Base-by-base conservation (phyloP, 73 alveolate genomes). In the Uronychia setigera region DNA sequence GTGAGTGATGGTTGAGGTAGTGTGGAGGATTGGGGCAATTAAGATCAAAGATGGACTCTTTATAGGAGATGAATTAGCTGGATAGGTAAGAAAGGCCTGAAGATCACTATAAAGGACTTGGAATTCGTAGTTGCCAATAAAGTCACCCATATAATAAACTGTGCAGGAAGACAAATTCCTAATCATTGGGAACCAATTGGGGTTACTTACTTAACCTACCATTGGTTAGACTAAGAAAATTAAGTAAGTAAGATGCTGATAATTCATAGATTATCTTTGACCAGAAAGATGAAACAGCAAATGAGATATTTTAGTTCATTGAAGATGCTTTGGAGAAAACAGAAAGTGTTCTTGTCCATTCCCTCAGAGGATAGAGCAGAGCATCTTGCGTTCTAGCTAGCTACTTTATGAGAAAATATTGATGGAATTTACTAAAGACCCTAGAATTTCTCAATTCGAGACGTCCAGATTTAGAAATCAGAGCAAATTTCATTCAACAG, bases 261-360 rank as follows among this genome's bases (percentile, higher is more conserved):
- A 0, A 28, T 31, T 60, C 0, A 32, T 58, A 90, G 88, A 58
- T 81, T 75, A 89, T 98, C 30, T 92, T 98, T 58, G 99, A 98
- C 75, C 88, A 88, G 60, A 95, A 95, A 80, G 99, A 96, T 86
- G 99, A 97, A 85, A 93, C 91, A n/a, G 94, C 98, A 19, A 97
- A 94, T 87, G 95, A 96, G 86, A 97, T 98, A 35, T 95, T 94
- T 89, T 88, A 84, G 74, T 98, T 98, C 90, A 96, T 98, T 29
- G 99, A 98, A 83, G 99, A 96, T 81, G 95, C 99, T 76, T 83
- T 93, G 33, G 93, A 85, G 74, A 91, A 91, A 82, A 99, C 99
- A 9, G 99, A 98, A 91, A 97, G 99, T 75, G 93, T 97, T 46
- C 93, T 98, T 59, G 99, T 98, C 31, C 99, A 98, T 92, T 96